phyloP scores from a whole-genome alignment of 2,329 filamentous ascomycete species.

The Alternaria rosae region DNA sequence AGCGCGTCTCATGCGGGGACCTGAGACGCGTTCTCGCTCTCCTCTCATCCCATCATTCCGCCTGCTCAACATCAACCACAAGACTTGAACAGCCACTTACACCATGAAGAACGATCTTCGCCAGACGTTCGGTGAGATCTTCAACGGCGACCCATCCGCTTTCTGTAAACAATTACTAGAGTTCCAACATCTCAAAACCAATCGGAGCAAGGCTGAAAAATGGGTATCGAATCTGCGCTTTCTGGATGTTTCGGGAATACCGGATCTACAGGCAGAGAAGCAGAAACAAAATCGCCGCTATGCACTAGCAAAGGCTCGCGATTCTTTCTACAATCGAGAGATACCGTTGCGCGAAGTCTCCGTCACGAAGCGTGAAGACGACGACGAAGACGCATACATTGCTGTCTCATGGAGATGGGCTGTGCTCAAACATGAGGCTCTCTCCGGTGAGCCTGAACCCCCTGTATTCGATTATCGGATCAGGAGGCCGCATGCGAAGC shows the following conservation, averaged over 20 bases:
- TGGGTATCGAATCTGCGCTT: constrained; percentile 21
- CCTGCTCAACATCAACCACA: neutral
- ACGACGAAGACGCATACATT: constrained; percentile 13
- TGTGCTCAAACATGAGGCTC: neutral
- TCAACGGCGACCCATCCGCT: constrained; percentile 13
- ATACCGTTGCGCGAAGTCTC: neutral
- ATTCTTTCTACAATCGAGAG: neutral
- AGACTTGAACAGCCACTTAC: neutral
- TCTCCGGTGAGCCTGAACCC: neutral
- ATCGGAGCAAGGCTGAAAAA: constrained; percentile 16
- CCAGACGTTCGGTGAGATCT: constrained; percentile 27
- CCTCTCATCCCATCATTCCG: neutral
- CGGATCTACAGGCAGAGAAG: constrained; percentile 1
- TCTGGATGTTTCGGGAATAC: constrained; percentile 23
- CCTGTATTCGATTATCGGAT: constrained; percentile 17
- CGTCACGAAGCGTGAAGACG: constrained; percentile 5
- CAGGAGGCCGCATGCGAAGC: constrained; percentile 3
- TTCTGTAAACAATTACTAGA: constrained; percentile 24
- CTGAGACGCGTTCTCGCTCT: neutral
- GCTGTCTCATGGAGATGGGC: constrained; percentile 30
- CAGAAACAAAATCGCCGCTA: neutral
- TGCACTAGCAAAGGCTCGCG: neutral
- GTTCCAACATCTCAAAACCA: constrained; percentile 10
- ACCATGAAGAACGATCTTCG: constrained; percentile 25
- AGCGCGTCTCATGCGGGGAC: neutral